Evolutionary conservation across 1,139 yeast genomes (phyloP).

Genomic region (Candida glucosophila): DNA sequence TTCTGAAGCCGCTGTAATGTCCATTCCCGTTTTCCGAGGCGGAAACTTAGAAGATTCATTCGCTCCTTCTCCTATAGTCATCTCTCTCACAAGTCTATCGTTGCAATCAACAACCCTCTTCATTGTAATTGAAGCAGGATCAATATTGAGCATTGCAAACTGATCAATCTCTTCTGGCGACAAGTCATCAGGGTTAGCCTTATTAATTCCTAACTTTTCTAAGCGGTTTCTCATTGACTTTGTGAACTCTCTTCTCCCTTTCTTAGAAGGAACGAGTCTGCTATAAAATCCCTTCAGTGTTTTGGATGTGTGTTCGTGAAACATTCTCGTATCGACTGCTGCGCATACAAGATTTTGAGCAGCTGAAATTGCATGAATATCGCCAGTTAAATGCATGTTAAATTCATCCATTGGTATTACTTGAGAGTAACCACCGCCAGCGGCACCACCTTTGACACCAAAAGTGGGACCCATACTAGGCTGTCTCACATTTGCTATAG

Average conservation of each 20-base stretch:
- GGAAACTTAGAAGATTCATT: slow-evolving; percentile 60
- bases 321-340: slow-evolving; percentile 77
- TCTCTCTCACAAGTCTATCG: slow-evolving; percentile 67
- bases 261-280: slow-evolving; percentile 63
- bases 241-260: slow-evolving; percentile 58
- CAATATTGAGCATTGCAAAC: slow-evolving; percentile 62
- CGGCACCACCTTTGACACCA: slow-evolving; percentile 86
- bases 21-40: slow-evolving; percentile 69
- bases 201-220: slow-evolving; percentile 51
- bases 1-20: slow-evolving; percentile 77
- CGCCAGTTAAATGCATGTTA: slow-evolving; percentile 80
- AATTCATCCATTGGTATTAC: slow-evolving; percentile 87
- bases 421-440: slow-evolving; percentile 82
- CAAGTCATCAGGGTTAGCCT: slow-evolving; percentile 62
- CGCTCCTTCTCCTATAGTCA: slow-evolving; percentile 70
- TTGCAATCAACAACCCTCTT: slow-evolving; percentile 78
- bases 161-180: slow-evolving; percentile 53
- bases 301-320: slow-evolving; percentile 68
- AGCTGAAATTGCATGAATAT: slow-evolving; percentile 73
- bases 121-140: slow-evolving; percentile 65
- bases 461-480: slow-evolving; percentile 87
- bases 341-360: slow-evolving; percentile 77
- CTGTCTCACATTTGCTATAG: slow-evolving; percentile 75
- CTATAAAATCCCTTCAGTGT: slow-evolving; percentile 56
- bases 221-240: slow-evolving; percentile 60